Base-by-base conservation (phyloP, 169 alveolate species). In the Eimeria acervulina region DNA sequence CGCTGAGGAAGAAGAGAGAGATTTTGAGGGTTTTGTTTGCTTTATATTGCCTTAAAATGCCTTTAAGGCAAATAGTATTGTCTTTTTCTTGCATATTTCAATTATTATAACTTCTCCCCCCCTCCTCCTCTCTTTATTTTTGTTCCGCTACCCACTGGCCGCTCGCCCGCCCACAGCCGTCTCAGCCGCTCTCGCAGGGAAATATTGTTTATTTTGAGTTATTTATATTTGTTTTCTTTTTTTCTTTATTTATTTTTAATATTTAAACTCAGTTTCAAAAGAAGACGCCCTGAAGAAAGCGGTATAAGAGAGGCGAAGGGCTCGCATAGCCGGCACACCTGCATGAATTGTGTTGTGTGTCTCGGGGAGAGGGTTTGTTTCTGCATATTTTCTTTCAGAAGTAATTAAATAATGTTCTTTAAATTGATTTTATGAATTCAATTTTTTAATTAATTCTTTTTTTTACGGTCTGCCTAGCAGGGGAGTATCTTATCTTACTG, bases 271-370 rank as follows among this genome's bases (percentile, higher is more conserved):
- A 1, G 10, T 68, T 31, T 2, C 26, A 68, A 10, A 4, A 2
- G 44, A 31, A 68, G 0, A 31, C 78, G 7, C 23, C 44, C 26
- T 2, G 21, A 68, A 8, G 31, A 44, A 1, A 44, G 44, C 40
- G 78, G 44, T 23, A 68, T 28, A 44, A 44, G 3, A 68, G 78
- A 0, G 44, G 78, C 78, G 78, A 68, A 26, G 26, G 21, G 44
- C 40, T 8, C 44, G 10, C 44, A 26, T 21, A 44, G 26, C 78
- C 40, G 44, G 78, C 78, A 68, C 78, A 68, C 78, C 78, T 44
- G 78, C 78, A 40, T 68, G 78, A 68, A 44, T 7, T 44, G 78
- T 40, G 78, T 31, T 68, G 78, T 31, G 78, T 68, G 78, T 31
- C 78, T 68, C 44, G 78, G 78, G 31, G 78, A 66, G 21, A 68